Base-by-base conservation (phyloP, 495 filamentous ascomycete genomes). In the Hypoxylon fragiforme region DNA sequence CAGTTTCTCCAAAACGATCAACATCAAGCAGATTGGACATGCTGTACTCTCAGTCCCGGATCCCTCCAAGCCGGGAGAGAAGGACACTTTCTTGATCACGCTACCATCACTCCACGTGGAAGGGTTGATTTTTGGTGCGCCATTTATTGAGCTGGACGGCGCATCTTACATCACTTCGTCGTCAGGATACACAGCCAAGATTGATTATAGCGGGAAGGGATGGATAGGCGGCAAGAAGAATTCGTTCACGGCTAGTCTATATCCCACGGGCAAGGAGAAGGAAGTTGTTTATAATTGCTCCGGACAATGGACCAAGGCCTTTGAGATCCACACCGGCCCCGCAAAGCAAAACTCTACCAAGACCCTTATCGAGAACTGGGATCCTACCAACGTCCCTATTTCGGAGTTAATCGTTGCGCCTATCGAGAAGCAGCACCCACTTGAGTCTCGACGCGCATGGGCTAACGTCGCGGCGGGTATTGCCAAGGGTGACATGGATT, bases 161-260 rank as follows among this genome's bases (percentile, higher is more conserved):
- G 76, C 76, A 30, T 87, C 87, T 41, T 89, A 86, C 69, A 98
- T 98, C 66, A 80, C 79, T 19, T 92, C 88, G 51, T 92, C 87
- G 16, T 85, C 84, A 2, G 94, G 94, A 54, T 97, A 86, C 72
- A 85, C 90, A n/a, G 81, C 91, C 39, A 94, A 92, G 71, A 90
- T 97, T 60, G 88, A 94, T 68, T 98, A 95, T 73, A 87, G 80
- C 48, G 91, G 90, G 47, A 91, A 89, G 72, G 94, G 94, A 24
- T 98, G 91, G 92, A 50, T 98, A 21, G 88, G 85, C 41, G 95
- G 94, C 21, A 96, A 95, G 79, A 95, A 95, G 74, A 98, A 98
- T 77, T 87, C 78, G 30, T 92, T 97, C 71, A 84, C 76, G 11
- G 95, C 94, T 0, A 78, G 73, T 20, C 67, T 97, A 16, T 92